Conservation (phyloP, 495 filamentous ascomycete genomes). For the Hyaloscypha finlandica region DNA sequence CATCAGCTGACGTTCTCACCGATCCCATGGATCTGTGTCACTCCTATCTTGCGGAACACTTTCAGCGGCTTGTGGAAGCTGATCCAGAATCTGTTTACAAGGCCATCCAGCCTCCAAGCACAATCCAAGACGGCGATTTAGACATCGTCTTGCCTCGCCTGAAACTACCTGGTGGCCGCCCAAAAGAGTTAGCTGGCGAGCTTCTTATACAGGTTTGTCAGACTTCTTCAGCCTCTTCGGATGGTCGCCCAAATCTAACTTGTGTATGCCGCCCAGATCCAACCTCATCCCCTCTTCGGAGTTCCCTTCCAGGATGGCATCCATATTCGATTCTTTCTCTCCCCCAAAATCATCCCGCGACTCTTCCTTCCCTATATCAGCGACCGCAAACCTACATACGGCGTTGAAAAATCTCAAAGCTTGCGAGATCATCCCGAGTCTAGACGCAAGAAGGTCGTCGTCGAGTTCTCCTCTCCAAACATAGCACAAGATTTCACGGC, state of each 20-base stretch:
- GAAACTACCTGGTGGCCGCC: constrained; percentile 12
- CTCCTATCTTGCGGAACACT: constrained; percentile 8
- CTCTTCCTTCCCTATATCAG: constrained; percentile 47
- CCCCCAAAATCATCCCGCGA: constrained; percentile 40
- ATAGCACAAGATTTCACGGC: constrained; percentile 70
- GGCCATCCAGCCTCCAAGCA: constrained; percentile 35
- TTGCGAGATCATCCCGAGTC: not conserved
- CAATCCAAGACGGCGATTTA: constrained; percentile 38
- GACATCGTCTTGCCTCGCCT: constrained; percentile 38
- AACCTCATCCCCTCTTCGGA: constrained; percentile 33
- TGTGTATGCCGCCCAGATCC: constrained; percentile 34
- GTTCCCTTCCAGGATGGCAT: constrained; percentile 35
- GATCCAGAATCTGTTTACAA: constrained; percentile 31
- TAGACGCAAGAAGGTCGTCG: constrained; percentile 13
- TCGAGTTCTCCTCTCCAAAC: constrained; percentile 19
- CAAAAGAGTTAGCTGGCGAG: constrained; percentile 15
- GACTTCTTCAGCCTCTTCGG: not conserved
- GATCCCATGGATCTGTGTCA: constrained; percentile 20
- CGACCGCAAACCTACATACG: constrained; percentile 41
- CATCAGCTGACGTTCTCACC: constrained; percentile 6
- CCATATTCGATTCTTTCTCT: constrained; percentile 41
- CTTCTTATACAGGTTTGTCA: constrained; percentile 7
- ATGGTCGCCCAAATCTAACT: not conserved
- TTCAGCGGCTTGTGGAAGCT: constrained; percentile 9
- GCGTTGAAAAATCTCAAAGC: constrained; percentile 33